phyloP scores from a whole-genome alignment of 208 protist genomes.

The Trypanosoma vivax region DNA sequence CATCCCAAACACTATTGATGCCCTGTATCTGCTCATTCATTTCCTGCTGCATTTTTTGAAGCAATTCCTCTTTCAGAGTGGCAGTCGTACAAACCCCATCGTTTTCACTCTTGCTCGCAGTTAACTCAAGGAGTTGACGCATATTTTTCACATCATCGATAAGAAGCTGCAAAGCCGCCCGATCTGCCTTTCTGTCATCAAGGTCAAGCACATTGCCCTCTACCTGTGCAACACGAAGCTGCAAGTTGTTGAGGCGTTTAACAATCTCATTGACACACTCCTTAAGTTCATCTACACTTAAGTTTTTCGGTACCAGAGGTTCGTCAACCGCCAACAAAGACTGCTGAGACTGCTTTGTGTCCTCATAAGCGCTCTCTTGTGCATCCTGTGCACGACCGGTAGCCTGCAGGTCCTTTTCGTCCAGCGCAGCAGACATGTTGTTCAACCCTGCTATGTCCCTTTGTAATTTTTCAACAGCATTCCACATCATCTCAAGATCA shows the following conservation, averaged over 20 bases:
- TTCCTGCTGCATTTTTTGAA: constrained; percentile 66
- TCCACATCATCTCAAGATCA: constrained; percentile 32
- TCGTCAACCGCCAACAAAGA: background rate
- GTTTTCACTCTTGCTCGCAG: constrained; percentile 12
- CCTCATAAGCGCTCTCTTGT: constrained; percentile 9
- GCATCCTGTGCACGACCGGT: background rate
- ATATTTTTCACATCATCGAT: constrained; percentile 57
- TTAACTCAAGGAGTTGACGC: constrained; percentile 47
- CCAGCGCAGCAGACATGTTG: constrained; percentile 24
- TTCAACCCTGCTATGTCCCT: constrained; percentile 21
- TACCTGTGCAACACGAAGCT: constrained; percentile 16
- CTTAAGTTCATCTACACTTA: background rate
- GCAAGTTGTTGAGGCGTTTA: constrained; percentile 25
- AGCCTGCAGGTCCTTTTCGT: constrained; percentile 27
- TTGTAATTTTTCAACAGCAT: constrained; percentile 31
- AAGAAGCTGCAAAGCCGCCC: constrained; percentile 52
- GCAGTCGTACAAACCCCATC: constrained; percentile 8
- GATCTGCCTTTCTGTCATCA: constrained; percentile 67
- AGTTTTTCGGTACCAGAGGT: background rate
- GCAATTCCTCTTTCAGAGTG: constrained; percentile 25
- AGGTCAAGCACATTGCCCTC: constrained; percentile 19
- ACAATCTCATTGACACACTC: constrained; percentile 26
- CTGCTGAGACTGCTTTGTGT: background rate
- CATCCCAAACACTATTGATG: constrained; percentile 14
- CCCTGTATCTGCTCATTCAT: constrained; percentile 34